Conservation (phyloP, 768 basidiomycete species). For the Peribolospora kevripleyi region DNA sequence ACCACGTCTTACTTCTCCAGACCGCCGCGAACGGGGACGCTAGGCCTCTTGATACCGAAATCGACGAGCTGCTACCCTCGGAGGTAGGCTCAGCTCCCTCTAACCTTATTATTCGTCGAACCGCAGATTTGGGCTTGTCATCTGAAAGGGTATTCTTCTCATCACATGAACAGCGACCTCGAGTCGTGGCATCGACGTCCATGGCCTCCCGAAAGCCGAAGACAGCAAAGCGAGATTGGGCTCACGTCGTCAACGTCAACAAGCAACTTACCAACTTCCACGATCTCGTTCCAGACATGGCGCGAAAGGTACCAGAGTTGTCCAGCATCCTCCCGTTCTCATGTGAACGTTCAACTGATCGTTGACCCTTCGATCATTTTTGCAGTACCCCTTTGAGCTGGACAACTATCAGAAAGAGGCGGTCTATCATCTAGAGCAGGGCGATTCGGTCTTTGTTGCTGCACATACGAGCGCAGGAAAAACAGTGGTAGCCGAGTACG, state of each 20-base stretch:
- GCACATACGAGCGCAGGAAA: conserved; percentile 99
- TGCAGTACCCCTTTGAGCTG: conserved; percentile 88
- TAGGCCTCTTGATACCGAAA: conserved; percentile 29
- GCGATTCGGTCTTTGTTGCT: conserved; percentile 96
- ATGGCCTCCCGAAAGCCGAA: conserved; percentile 19
- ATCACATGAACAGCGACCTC: conserved; percentile 3
- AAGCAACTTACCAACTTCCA: conserved; percentile 68
- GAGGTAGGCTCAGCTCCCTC: conserved; percentile 17
- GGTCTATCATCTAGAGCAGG: conserved; percentile 87
- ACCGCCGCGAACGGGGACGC: conserved; percentile 12
- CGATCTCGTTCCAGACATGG: conserved; percentile 88
- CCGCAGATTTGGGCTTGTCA: background rate
- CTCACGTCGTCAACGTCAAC: conserved; percentile 84
- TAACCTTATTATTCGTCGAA: background rate
- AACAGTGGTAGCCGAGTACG: conserved; percentile 97
- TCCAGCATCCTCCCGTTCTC: background rate
- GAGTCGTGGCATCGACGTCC: conserved; percentile 13
- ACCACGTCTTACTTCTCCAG: background rate
- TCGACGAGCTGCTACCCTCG: conserved; percentile 52
- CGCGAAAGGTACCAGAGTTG: conserved; percentile 41
- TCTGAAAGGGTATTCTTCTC: background rate
- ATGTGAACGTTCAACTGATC: background rate
- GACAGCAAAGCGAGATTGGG: conserved; percentile 77
- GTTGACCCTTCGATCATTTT: background rate
- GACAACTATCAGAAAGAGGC: conserved; percentile 98